Base-by-base conservation (phyloP, 805 yeast genomes). In the Blastobotrys robertii region DNA sequence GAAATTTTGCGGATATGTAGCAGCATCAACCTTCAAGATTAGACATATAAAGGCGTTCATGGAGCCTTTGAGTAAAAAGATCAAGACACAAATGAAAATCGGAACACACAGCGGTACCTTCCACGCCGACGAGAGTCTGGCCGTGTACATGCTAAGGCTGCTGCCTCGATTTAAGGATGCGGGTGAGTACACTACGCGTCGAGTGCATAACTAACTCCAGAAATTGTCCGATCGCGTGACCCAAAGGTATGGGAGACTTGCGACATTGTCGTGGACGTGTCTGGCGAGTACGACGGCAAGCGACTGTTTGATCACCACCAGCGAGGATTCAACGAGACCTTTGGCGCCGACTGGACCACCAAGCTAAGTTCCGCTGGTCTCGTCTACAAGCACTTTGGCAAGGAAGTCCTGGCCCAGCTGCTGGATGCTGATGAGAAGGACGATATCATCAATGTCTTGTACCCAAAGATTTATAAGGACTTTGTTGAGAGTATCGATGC, bases 281-380 rank as follows among this genome's bases (percentile, higher is more conserved):
- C 94, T 58, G 98, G 95, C 10, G 72, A 83, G 59, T 92, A 88
- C 62, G 95, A 87, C 59, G 84, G 82, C 10, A 69, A 68, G 34
- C 88, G 88, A 65, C 84, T 71, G 61, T 90, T 85, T 62, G 98
- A 92, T 62, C 98, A 92, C 60, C 98, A 92, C 66, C 98, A 92
- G 68, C 76, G 97, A 50, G 97, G 83, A 13, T 92, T 92, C 57
- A 65, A 66, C 28, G 88, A 82, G 52, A 77, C 82, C 4, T 90
- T 92, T 58, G 69, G 60, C 1, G 47, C 50, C 12, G 64, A 69
- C 7, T 82, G 69, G 58, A 62, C 67, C 47, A 92, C 97, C 41
- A 88, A 86, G 62, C 72, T 92, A 50, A 81, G 94, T 13, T 83
- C 95, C 44, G 98, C 98, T 7, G 98, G 98, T 19, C 72, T 92